These are phyloP conservation scores for Boletus semigastroideus DNA, from an alignment of 1,284 basidiomycete genomes.

Conservation along the genomic window DNA sequence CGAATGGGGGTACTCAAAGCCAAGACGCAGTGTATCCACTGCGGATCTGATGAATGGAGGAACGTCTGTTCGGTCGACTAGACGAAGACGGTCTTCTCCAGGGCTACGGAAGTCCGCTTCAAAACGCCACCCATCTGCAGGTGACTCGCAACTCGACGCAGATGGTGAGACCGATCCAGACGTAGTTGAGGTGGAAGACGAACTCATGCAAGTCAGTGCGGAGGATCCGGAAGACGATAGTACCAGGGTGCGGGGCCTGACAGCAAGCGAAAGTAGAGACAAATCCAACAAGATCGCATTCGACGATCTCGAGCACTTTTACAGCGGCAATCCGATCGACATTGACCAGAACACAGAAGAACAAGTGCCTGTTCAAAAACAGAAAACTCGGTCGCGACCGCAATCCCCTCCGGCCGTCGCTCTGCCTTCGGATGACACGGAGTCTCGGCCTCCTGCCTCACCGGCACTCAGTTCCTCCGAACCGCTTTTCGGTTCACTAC, in stretches of 20 bases:
- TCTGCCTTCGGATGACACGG: background rate
- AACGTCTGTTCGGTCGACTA: conserved; percentile 7
- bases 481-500: conserved; percentile 34
- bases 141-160: conserved; percentile 34
- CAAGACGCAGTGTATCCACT: conserved; percentile 15
- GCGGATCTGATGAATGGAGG: conserved; percentile 7
- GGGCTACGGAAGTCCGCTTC: conserved; percentile 19
- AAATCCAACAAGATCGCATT: conserved; percentile 12
- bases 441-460: conserved; percentile 12
- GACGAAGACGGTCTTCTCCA: conserved; percentile 31
- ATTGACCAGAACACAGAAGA: conserved; percentile 29
- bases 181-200: conserved; percentile 32
- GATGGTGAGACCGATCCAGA: conserved; percentile 37
- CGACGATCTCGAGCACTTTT: conserved; percentile 33
- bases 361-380: conserved; percentile 1
- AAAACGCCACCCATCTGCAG: conserved; percentile 24
- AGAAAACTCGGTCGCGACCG: background rate
- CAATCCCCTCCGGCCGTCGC: background rate
- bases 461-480: conserved; percentile 18
- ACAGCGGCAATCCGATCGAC: conserved; percentile 31
- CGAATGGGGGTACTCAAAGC: conserved; percentile 3
- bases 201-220: conserved; percentile 29
- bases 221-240: conserved; percentile 24
- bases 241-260: background rate
- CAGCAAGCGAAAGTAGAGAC: background rate